Evolutionary conservation across 176 grass and related monocot genomes (phyloP).

Genomic region (Phoenix roebelenii): DNA sequence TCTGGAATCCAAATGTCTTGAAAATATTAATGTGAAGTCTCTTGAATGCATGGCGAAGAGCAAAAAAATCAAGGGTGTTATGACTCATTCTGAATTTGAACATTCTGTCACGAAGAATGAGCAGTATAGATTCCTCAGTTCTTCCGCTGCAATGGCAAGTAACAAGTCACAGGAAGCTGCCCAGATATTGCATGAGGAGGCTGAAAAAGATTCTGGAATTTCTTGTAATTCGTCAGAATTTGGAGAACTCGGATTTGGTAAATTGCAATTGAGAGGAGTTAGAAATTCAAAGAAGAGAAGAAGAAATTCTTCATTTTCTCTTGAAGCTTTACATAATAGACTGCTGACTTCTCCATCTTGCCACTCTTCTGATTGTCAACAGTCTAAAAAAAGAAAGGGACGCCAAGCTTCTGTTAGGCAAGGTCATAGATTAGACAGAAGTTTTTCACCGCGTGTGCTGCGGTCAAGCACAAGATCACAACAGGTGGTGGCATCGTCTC

Average conservation of each 20-base stretch:
- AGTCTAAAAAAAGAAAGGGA: slow-evolving; percentile 43
- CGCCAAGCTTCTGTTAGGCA: slow-evolving; percentile 8
- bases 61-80: too few relatives aligned
- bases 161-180: too few relatives aligned
- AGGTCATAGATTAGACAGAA: background rate
- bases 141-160: too few relatives aligned
- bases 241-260: background rate
- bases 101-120: too few relatives aligned
- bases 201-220: background rate
- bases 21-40: background rate
- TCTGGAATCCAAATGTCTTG: slow-evolving; percentile 19
- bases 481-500: background rate
- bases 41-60: too few relatives aligned
- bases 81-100: too few relatives aligned
- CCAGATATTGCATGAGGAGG: too few relatives aligned
- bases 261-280: background rate
- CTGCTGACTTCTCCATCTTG: too few relatives aligned
- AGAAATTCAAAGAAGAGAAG: slow-evolving; percentile 10
- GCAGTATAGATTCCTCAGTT: too few relatives aligned
- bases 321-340: background rate
- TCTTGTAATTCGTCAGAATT: slow-evolving; percentile 8
- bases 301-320: background rate
- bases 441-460: background rate
- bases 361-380: slow-evolving; percentile 13
- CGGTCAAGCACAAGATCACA: background rate